Base-by-base conservation (phyloP, 768 basidiomycete species). In the Pulveroboletus ravenelii region DNA sequence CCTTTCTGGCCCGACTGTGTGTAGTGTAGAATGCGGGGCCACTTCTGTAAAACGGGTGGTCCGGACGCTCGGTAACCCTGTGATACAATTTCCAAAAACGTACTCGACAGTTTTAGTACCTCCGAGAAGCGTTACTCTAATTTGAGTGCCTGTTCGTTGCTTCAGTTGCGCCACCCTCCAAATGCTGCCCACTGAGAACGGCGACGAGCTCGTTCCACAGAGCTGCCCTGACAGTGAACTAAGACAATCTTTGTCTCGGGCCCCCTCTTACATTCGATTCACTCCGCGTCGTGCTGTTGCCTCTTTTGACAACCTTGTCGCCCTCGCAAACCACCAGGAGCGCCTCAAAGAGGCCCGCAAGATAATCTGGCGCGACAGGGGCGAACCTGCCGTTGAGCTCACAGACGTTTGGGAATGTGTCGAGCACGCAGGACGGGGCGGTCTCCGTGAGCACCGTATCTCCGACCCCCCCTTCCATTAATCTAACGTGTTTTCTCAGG, bases 281-380 rank as follows among this genome's bases (percentile, higher is more conserved):
- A 74, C 78, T 1, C 82, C 82, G 72, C 58, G 62, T 13, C 69
- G 74, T 32, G 79, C 84, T 4, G 81, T 87, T 72, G 76, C 79
- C 9, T 90, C 87, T 0, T 92, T 92, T 57, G 89, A 92, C 63
- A 89, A 88, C 61, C 73, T 93, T 8, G 84, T 90, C 18, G 87
- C 86, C 13, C 75, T 93, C 48, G 91, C 90, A 5, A 90, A 91
- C 68, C 82, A 87, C 66, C 85, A 89, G 63, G 87, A 92, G 53
- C 74, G 80, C 2, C 72, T 92, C 30, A 77, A 70, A 53, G 82
- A 82, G 48, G 87, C 89, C 1, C 76, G 86, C 48, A 88, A 81
- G 65, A 85, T 91, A 68, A 80, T 93, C 3, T 89, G 89, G 87
- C 74, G 87, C 12, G 85, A 90, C 59, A 73, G 78, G 53, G 89